Evolutionary conservation across 2,329 filamentous ascomycete species (phyloP).

Genomic region (Geosmithia flava): DNA sequence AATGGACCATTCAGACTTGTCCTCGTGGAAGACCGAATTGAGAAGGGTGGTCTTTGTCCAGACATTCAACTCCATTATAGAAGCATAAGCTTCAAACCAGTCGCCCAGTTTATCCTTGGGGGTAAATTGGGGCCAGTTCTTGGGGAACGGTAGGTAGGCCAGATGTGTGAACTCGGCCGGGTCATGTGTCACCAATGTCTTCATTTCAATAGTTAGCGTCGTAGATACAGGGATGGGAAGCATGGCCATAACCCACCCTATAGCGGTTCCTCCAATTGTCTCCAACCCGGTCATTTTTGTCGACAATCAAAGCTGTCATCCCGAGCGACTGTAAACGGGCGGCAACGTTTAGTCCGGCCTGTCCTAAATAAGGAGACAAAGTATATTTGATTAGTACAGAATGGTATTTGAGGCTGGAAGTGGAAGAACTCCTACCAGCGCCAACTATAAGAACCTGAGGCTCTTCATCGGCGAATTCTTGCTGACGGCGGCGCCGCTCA

Average conservation of each 20-base stretch:
- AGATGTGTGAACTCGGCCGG: slow-evolving; percentile 46
- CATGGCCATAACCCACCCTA: slow-evolving; percentile 5
- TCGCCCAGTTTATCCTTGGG: slow-evolving; percentile 56
- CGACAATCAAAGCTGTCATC: slow-evolving; percentile 29
- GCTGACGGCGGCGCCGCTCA: slow-evolving; percentile 10
- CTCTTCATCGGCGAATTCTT: slow-evolving; percentile 14
- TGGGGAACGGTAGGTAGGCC: slow-evolving; percentile 48
- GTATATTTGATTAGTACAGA: too few relatives aligned
- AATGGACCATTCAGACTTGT: slow-evolving; percentile 39
- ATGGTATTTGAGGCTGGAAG: too few relatives aligned
- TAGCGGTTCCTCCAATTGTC: slow-evolving; percentile 51
- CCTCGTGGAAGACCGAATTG: slow-evolving; percentile 34
- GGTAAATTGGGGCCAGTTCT: slow-evolving; percentile 52
- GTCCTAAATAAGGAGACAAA: slow-evolving; percentile 8
- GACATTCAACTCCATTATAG: slow-evolving; percentile 49
- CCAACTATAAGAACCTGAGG: slow-evolving; percentile 26
- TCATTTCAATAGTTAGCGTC: slow-evolving; percentile 7
- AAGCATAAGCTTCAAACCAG: slow-evolving; percentile 51
- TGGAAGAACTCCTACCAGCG: not conserved
- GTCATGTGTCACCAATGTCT: slow-evolving; percentile 47
- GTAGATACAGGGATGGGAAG: not conserved
- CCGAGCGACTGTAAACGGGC: slow-evolving; percentile 33
- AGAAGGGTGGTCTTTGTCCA: slow-evolving; percentile 30
- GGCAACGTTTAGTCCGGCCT: slow-evolving; percentile 25
- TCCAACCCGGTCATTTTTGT: slow-evolving; percentile 24